These are phyloP conservation scores for Dothideomycetes sp. DNA, from an alignment of 2,329 filamentous ascomycete species.

Conservation along the genomic window DNA sequence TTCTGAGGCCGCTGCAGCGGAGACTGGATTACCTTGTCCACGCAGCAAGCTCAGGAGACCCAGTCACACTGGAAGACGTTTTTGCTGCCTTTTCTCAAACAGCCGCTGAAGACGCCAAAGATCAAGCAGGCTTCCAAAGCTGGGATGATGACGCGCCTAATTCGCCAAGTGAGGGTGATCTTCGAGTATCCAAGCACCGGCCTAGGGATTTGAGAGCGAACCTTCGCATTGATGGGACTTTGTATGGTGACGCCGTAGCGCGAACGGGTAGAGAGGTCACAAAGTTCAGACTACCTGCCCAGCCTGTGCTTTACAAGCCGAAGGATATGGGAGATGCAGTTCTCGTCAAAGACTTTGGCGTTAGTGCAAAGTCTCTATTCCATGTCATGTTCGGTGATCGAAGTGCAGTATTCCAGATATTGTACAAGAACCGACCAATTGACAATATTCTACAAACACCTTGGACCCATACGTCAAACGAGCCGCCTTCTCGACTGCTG, in stretches of 20 bases:
- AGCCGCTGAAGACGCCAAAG: slow-evolving; percentile 51
- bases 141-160: slow-evolving; percentile 70
- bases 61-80: slow-evolving; percentile 58
- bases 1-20: slow-evolving; percentile 69
- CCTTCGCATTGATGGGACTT: slow-evolving; percentile 53
- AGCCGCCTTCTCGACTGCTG: slow-evolving; percentile 55
- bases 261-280: slow-evolving; percentile 41
- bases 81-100: slow-evolving; percentile 66
- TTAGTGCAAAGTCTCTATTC: slow-evolving; percentile 89
- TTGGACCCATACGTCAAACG: slow-evolving; percentile 64
- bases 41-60: slow-evolving; percentile 64
- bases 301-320: slow-evolving; percentile 76
- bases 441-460: slow-evolving; percentile 74
- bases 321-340: slow-evolving; percentile 67
- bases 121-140: slow-evolving; percentile 71
- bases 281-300: slow-evolving; percentile 73
- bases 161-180: slow-evolving; percentile 22
- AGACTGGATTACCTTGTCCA: slow-evolving; percentile 79
- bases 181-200: slow-evolving; percentile 28
- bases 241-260: slow-evolving; percentile 40
- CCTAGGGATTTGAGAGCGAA: slow-evolving; percentile 46
- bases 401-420: slow-evolving; percentile 82
- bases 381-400: slow-evolving; percentile 96
- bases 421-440: slow-evolving; percentile 75
- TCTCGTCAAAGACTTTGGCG: slow-evolving; percentile 74